phyloP scores from a whole-genome alignment of 2,329 filamentous ascomycete genomes.

The Exophiala sp. region DNA sequence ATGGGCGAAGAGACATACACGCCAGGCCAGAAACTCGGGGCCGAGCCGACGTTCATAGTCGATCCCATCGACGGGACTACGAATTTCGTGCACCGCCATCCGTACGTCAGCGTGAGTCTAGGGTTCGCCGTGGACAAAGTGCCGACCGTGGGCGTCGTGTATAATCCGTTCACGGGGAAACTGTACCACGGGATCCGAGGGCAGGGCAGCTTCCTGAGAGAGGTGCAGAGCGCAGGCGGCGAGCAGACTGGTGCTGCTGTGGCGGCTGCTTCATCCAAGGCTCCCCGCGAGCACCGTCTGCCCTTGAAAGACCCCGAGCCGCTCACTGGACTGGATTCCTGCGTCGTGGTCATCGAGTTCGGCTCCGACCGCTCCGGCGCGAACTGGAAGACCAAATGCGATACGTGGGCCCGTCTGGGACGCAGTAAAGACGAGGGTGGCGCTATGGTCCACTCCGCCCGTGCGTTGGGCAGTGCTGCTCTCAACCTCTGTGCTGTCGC shows the following conservation, averaged over 20 bases:
- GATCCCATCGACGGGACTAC: slow-evolving; percentile 62
- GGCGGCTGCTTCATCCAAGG: not conserved
- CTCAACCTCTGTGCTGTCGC: slow-evolving; percentile 57
- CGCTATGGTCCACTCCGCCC: slow-evolving; percentile 56
- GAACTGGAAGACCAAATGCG: slow-evolving; percentile 53
- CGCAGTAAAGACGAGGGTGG: slow-evolving; percentile 50
- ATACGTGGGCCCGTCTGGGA: slow-evolving; percentile 48
- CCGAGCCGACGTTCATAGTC: slow-evolving; percentile 54
- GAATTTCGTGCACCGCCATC: slow-evolving; percentile 59
- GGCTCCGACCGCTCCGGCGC: slow-evolving; percentile 52
- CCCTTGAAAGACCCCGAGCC: slow-evolving; percentile 37
- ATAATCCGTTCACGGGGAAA: slow-evolving; percentile 53
- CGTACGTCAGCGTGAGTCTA: slow-evolving; percentile 54
- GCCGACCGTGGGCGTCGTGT: slow-evolving; percentile 55
- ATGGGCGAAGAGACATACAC: slow-evolving; percentile 58
- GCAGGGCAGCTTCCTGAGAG: slow-evolving; percentile 46
- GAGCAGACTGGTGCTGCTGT: not conserved
- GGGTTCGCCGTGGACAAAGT: slow-evolving; percentile 48
- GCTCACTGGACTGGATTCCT: slow-evolving; percentile 45
- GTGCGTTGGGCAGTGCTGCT: slow-evolving; percentile 54
- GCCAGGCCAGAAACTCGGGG: slow-evolving; percentile 47
- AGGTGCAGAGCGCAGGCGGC: slow-evolving; percentile 22
- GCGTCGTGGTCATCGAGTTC: slow-evolving; percentile 57
- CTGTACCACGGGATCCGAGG: slow-evolving; percentile 54
- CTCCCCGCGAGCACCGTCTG: not conserved